These are phyloP conservation scores for Thelonectria discophora DNA, from an alignment of 2,329 filamentous ascomycete genomes.

Conservation along the genomic window DNA sequence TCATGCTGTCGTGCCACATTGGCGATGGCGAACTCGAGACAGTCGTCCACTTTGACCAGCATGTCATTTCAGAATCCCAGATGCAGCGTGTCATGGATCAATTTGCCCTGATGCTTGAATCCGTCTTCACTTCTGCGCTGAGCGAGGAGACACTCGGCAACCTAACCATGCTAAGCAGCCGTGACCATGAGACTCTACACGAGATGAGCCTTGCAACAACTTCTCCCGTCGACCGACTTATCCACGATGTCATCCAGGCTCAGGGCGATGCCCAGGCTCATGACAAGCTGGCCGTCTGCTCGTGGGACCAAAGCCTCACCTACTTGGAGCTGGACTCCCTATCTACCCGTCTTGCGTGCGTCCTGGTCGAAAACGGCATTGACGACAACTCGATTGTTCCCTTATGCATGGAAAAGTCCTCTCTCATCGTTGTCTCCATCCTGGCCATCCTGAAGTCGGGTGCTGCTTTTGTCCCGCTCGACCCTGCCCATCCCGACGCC, in stretches of 20 bases:
- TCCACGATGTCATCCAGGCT: slow-evolving; percentile 19
- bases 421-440: slow-evolving; percentile 8
- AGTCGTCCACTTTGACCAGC: slow-evolving; percentile 33
- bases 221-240: neutral
- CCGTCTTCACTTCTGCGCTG: slow-evolving; percentile 3
- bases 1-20: slow-evolving; percentile 39
- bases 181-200: slow-evolving; percentile 10
- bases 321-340: slow-evolving; percentile 48
- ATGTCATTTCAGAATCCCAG: slow-evolving; percentile 17
- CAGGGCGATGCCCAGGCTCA: neutral
- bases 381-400: slow-evolving; percentile 6
- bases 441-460: slow-evolving; percentile 22
- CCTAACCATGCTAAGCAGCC: slow-evolving; percentile 7
- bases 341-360: slow-evolving; percentile 7
- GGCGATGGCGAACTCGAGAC: slow-evolving; percentile 28
- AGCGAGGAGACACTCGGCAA: neutral
- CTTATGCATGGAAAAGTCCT: slow-evolving; percentile 16
- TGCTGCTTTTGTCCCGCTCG: slow-evolving; percentile 16
- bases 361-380: slow-evolving; percentile 2
- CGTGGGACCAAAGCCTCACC: slow-evolving; percentile 54
- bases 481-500: slow-evolving; percentile 13
- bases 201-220: slow-evolving; percentile 6
- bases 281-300: slow-evolving; percentile 40
- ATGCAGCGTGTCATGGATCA: slow-evolving; percentile 34
- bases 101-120: slow-evolving; percentile 25